phyloP scores from a whole-genome alignment of 805 yeast species.

The Yarrowia porcina region DNA sequence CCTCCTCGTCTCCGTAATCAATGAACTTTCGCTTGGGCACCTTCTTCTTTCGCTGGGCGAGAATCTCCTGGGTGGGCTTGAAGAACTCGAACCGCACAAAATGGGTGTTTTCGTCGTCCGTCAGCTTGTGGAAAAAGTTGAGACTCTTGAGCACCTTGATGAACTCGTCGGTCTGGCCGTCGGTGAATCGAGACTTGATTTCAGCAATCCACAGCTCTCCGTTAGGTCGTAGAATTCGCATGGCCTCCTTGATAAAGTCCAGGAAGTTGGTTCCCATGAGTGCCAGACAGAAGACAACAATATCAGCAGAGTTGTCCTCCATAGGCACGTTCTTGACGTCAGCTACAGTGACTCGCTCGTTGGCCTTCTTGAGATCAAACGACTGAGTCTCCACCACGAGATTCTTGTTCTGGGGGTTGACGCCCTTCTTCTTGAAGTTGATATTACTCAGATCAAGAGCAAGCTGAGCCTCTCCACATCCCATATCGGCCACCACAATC shows the following conservation, averaged over 20 bases:
- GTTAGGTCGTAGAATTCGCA: conserved; percentile 78
- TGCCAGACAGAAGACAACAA: conserved; percentile 92
- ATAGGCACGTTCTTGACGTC: conserved; percentile 90
- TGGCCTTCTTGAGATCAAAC: conserved; percentile 87
- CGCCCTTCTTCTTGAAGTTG: conserved; percentile 38
- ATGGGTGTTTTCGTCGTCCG: conserved; percentile 88
- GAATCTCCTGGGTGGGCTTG: conserved; percentile 71
- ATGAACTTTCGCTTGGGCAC: conserved; percentile 46
- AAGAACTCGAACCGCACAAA: conserved; percentile 91
- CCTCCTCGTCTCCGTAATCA: conserved; percentile 63
- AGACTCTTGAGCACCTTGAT: conserved; percentile 67
- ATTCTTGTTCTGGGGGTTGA: conserved; percentile 1
- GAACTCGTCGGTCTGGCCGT: conserved; percentile 57
- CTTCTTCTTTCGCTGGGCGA: conserved; percentile 45
- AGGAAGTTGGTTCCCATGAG: conserved; percentile 96
- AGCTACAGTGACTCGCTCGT: conserved; percentile 90
- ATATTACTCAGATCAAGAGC: conserved; percentile 57
- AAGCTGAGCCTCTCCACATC: conserved; percentile 96
- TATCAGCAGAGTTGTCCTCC: conserved; percentile 69
- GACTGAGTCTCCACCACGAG: conserved; percentile 62
- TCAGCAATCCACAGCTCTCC: conserved; percentile 98
- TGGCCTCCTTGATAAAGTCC: conserved; percentile 87
- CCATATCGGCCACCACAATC: conserved; percentile 94
- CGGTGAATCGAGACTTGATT: conserved; percentile 86
- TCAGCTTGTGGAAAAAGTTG: conserved; percentile 84